Conservation (phyloP, 2,329 filamentous ascomycete genomes). For the Thielaviopsis euricoi region DNA sequence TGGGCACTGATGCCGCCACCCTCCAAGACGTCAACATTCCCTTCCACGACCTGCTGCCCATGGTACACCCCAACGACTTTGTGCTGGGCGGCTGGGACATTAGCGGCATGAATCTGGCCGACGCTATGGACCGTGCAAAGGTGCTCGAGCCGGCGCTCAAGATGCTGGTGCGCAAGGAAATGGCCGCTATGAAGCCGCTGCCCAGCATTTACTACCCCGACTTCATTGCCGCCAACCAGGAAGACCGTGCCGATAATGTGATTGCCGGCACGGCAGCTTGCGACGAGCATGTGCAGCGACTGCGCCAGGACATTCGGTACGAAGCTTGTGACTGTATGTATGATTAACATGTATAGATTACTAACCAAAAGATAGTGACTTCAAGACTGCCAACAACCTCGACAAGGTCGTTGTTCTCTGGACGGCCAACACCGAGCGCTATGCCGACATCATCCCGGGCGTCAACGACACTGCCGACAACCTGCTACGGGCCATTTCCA, state of each 20-base stretch:
- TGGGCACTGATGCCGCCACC: constrained; percentile 73
- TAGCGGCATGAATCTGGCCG: constrained; percentile 71
- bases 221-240: constrained; percentile 98
- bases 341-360: background rate
- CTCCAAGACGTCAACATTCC: constrained; percentile 87
- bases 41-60: constrained; percentile 84
- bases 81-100: constrained; percentile 97
- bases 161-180: constrained; percentile 77
- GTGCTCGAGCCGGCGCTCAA: constrained; percentile 95
- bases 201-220: constrained; percentile 97
- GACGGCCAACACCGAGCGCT: constrained; percentile 98
- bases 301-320: constrained; percentile 68
- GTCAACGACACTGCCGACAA: constrained; percentile 97
- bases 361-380: constrained; percentile 39
- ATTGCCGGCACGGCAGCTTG: constrained; percentile 70
- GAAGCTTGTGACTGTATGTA: constrained; percentile 13
- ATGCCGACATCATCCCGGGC: constrained; percentile 69
- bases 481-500: constrained; percentile 71
- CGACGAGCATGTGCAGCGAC: constrained; percentile 76
- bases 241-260: constrained; percentile 85
- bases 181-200: constrained; percentile 73
- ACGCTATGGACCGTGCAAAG: constrained; percentile 87
- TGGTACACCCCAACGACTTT: constrained; percentile 94
- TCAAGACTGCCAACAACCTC: constrained; percentile 69
- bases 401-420: constrained; percentile 96